Conservation (phyloP, 164 flowering plant species). For the Akebia trifoliata region DNA sequence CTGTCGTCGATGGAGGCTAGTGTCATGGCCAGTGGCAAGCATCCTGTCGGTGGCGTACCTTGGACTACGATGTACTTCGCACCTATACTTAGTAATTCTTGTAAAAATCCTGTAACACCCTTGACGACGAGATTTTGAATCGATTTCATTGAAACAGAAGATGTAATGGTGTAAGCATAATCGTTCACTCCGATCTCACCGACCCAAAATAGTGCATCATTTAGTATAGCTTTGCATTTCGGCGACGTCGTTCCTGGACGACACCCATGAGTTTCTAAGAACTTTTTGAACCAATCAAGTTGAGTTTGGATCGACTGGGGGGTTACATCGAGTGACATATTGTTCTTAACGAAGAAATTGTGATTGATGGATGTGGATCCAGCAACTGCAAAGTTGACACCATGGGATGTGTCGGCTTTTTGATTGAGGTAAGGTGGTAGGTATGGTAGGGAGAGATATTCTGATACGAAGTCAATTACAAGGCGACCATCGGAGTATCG, state of each 20-base stretch:
- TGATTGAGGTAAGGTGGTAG: conserved; percentile 40
- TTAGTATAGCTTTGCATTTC: conserved; percentile 26
- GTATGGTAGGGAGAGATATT: conserved; percentile 41
- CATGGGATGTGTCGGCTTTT: conserved; percentile 27
- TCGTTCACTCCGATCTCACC: conserved; percentile 93
- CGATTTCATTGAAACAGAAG: conserved; percentile 35
- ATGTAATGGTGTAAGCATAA: conserved; percentile 53
- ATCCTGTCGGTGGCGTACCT: conserved; percentile 62
- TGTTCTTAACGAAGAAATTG: conserved; percentile 32
- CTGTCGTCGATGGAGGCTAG: conserved; percentile 40
- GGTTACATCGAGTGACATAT: conserved; percentile 39
- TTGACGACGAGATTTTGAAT: conserved; percentile 41
- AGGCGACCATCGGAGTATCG: conserved; percentile 58
- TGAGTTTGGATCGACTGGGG: conserved; percentile 65
- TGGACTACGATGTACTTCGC: conserved; percentile 74
- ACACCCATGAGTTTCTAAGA: conserved; percentile 45
- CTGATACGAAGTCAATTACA: conserved; percentile 56
- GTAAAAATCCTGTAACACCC: conserved; percentile 33
- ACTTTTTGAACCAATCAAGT: conserved; percentile 53
- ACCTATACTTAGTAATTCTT: conserved; percentile 58
- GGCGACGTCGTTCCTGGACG: conserved; percentile 3
- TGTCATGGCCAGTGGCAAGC: conserved; percentile 55
- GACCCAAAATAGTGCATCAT: conserved; percentile 73
- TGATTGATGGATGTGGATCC: conserved; percentile 50
- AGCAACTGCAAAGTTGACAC: conserved; percentile 69